A percentile compares a stretch with the other conserved stretches of the same genome.
phyloP scores from a whole-genome alignment of 371 early-diverging fungal species.

The Mucor irregularis region DNA sequence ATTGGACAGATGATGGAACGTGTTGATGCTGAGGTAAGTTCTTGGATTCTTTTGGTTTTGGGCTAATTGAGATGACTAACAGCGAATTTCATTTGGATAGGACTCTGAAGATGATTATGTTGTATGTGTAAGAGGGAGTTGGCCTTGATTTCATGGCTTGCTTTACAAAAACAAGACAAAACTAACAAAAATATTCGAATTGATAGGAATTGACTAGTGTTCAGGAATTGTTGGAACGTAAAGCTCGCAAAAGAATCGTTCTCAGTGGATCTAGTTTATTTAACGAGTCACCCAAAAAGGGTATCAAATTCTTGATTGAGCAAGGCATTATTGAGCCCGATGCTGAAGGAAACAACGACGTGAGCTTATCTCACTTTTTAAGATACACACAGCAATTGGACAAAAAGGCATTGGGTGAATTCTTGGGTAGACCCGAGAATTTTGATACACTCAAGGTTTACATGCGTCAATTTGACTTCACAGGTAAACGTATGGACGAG shows the following conservation, averaged over 20 bases:
- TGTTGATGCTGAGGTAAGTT: conserved; percentile 34
- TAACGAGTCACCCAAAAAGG: conserved; percentile 85
- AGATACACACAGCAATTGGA: conserved; percentile 73
- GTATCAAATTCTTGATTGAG: conserved; percentile 69
- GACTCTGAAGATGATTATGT: conserved; percentile 14
- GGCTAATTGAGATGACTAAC: too few relatives aligned
- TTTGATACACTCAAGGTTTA: conserved; percentile 76
- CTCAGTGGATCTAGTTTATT: conserved; percentile 79
- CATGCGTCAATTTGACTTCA: conserved; percentile 84
- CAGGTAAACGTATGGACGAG: conserved; percentile 83
- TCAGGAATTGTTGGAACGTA: conserved; percentile 35
- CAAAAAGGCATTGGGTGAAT: conserved; percentile 86
- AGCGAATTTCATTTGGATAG: background rate
- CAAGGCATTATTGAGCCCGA: conserved; percentile 51
- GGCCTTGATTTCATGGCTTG: background rate
- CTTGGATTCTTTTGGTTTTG: background rate
- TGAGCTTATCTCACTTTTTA: conserved; percentile 72
- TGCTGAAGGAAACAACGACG: conserved; percentile 50
- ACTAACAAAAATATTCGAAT: background rate
- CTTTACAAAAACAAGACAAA: background rate
- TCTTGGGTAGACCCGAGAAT: conserved; percentile 82
- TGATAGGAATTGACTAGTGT: conserved; percentile 31
- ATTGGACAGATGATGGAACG: conserved; percentile 80
- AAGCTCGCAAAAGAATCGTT: conserved; percentile 70
- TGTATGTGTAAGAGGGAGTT: conserved; percentile 23